phyloP scores from a whole-genome alignment of 139 green algal genomes.

The Gonium pectorale region DNA sequence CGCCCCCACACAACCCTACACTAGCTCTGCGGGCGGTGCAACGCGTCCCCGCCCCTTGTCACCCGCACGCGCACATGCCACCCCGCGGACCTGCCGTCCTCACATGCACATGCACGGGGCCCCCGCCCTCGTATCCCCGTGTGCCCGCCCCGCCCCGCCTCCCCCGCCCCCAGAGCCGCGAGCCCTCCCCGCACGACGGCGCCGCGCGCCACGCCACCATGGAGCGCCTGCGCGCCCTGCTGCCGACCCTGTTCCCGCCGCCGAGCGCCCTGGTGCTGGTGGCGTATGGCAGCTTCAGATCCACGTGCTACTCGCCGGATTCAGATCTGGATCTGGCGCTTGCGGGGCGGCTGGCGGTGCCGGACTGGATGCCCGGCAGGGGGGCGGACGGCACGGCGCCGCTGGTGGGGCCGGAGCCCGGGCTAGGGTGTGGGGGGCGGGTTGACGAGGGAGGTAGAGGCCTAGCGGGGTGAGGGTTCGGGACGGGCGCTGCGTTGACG shows the following conservation, averaged over 20 bases:
- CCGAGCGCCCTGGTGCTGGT: too few species aligned
- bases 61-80: too few species aligned
- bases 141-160: too few species aligned
- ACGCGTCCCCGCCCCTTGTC: too few species aligned
- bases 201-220: neutral
- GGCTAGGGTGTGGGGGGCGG: neutral
- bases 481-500: too few species aligned
- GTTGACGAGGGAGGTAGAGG: neutral
- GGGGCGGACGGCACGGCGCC: neutral
- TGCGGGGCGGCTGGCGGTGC: neutral
- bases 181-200: too few species aligned
- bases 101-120: too few species aligned
- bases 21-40: too few species aligned
- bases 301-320: conserved; percentile 12
- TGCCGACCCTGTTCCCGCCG: neutral
- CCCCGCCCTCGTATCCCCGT: too few species aligned
- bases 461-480: neutral
- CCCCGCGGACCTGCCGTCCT: too few species aligned
- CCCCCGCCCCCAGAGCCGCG: too few species aligned
- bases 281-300: conserved; percentile 33
- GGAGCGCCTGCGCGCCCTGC: neutral
- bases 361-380: neutral
- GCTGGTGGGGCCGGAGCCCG: neutral
- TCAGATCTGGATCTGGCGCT: conserved; percentile 39
- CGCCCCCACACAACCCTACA: too few species aligned